phyloP scores from a whole-genome alignment of 495 filamentous ascomycete genomes.

The Penicillium herquei region DNA sequence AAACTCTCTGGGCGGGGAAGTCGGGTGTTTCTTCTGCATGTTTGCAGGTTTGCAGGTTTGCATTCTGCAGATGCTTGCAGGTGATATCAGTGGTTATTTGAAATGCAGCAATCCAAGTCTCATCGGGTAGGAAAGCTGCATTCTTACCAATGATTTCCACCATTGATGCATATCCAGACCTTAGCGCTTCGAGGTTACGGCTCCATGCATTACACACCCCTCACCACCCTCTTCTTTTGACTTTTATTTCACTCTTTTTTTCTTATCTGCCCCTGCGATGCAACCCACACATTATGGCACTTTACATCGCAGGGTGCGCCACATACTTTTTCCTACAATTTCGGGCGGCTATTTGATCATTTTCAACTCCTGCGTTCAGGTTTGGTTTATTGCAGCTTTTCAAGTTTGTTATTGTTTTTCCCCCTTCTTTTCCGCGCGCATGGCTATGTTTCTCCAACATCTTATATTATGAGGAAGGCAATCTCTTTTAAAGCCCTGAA shows the following conservation, averaged over 20 bases:
- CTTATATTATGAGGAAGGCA: constrained; percentile 29
- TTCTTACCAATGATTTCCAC: neutral
- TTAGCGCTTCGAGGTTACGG: neutral
- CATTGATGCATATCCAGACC: neutral
- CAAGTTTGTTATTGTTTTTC: constrained; percentile 21
- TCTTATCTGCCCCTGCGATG: neutral
- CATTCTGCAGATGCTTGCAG: constrained; percentile 3
- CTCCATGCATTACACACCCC: constrained; percentile 3
- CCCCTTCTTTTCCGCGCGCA: constrained; percentile 27
- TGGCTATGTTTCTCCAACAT: constrained; percentile 23
- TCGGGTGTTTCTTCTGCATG: neutral
- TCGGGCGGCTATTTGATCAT: constrained; percentile 33
- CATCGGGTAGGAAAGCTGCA: neutral
- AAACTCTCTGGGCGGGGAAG: neutral
- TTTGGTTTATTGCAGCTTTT: neutral
- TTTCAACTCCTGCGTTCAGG: constrained; percentile 1
- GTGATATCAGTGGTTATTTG: neutral
- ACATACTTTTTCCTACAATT: constrained; percentile 23
- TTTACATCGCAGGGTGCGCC: neutral
- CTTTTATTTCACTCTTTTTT: neutral
- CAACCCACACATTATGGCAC: neutral
- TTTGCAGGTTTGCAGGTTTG: neutral
- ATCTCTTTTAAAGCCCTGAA: constrained; percentile 12
- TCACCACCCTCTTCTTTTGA: neutral
- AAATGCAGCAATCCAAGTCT: neutral